Evolutionary conservation across 352 stramenopile species (phyloP), one percentile per base, ranked within the genome.

Genomic region (Phytophthora hybrid): DNA sequence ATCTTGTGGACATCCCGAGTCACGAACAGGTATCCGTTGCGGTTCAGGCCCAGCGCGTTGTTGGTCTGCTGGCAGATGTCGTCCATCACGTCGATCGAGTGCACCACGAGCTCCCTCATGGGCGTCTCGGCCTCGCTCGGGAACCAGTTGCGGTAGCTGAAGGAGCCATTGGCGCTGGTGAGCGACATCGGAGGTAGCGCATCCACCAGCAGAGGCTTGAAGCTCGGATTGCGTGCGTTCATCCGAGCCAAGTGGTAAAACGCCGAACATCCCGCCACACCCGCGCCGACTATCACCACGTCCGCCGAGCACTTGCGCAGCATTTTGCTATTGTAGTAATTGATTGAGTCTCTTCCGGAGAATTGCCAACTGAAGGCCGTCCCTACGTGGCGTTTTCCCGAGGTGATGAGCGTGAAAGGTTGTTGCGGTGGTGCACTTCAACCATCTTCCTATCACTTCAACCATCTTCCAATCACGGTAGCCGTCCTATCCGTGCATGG

Each of bases 101-200:
- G 83, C 44, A 84, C 86, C 60, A 93, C 87, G 18, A 94, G 69
- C 67, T n/a, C n/a, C n/a, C 84, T 75, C 78, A 92, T 92, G 14
- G 84, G 78, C 37, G 84, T 79, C 68, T 93, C 85, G 1, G 81
- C 84, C 1, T 90, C 78, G 46, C 85, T 91, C 16, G 88, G 85
- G 73, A 93, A 94, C 88, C 88, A 94, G 71, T 94, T 92, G 76
- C 88, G 85, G 65, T 94, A 94, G 74, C 85, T 92, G 57, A 93
- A 94, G 59, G 87, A 92, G 2, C 87, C 87, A 74, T 92, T 92
- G 9, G 85, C 85, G 71, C 87, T 94, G 19, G 87, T 94, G 47
- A 94, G 78, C 19, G 85, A 91, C 57, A 93, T 62, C 23, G 88
- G 85, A 44, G 85, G 75, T 8, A 90, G 70, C 4, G 84, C 84